Conservation (phyloP, 805 yeast species). For the Cyberlindnera euphorbiiphila region DNA sequence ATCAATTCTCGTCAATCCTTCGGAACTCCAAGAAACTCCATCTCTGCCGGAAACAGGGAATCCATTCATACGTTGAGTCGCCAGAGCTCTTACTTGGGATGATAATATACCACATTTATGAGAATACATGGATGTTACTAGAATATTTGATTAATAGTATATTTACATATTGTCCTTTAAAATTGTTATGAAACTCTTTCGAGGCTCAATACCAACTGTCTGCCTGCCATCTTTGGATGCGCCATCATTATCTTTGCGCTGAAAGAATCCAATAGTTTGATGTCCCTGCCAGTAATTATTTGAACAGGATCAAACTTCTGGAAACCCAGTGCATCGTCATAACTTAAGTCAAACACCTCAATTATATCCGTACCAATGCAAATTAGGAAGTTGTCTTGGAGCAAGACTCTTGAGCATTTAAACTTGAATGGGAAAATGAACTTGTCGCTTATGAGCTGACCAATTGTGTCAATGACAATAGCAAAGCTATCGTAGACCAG, state of each 20-base stretch:
- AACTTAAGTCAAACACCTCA: conserved; percentile 62
- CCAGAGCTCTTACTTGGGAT: conserved; percentile 13
- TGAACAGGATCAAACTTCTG: conserved; percentile 49
- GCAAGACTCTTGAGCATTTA: conserved; percentile 37
- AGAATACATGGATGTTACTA: no score
- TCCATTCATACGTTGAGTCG: conserved; percentile 20
- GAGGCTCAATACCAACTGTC: conserved; percentile 54
- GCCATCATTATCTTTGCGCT: conserved; percentile 47
- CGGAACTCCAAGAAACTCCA: conserved; percentile 27
- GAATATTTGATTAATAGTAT: conserved; percentile 1
- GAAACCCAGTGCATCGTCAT: conserved; percentile 34
- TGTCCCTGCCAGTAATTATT: conserved; percentile 68
- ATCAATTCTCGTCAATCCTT: conserved; percentile 28
- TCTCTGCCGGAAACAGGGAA: conserved; percentile 17
- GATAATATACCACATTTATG: no score
- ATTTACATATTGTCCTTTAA: background rate
- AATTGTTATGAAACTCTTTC: conserved; percentile 9
- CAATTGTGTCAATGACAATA: conserved; percentile 56
- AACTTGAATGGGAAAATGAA: conserved; percentile 41
- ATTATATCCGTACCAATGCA: conserved; percentile 62
- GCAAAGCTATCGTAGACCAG: conserved; percentile 71
- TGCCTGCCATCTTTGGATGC: conserved; percentile 59
- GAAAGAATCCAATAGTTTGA: conserved; percentile 41
- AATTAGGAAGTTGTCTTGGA: conserved; percentile 44
- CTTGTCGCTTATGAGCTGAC: conserved; percentile 42